A percentile compares a stretch with the other conserved stretches of the same genome.
Conservation (phyloP, 2,329 filamentous ascomycete genomes). For the Metarhizium rileyi region DNA sequence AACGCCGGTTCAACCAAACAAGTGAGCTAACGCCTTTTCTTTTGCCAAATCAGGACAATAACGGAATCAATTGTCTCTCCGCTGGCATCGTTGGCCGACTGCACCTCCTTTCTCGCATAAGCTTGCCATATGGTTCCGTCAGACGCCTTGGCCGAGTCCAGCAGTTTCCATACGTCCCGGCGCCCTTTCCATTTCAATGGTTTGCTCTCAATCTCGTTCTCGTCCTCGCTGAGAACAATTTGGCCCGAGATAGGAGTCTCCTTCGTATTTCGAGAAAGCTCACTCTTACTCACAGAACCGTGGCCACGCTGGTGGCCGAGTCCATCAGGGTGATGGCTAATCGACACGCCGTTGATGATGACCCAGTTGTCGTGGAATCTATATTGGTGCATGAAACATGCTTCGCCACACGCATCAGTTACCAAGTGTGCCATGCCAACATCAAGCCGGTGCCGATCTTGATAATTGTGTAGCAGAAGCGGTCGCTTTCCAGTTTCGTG, state of each 20-base stretch:
- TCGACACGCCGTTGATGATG: slow-evolving; percentile 35
- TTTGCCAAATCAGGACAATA: slow-evolving; percentile 32
- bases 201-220: slow-evolving; percentile 18
- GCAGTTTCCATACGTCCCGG: slow-evolving; percentile 29
- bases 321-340: slow-evolving; percentile 32
- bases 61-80: slow-evolving; percentile 27
- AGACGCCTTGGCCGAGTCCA: slow-evolving; percentile 26
- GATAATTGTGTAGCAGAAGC: slow-evolving; percentile 30
- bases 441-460: slow-evolving; percentile 27
- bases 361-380: slow-evolving; percentile 36
- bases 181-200: slow-evolving; percentile 26
- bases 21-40: slow-evolving; percentile 3
- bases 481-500: slow-evolving; percentile 32
- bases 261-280: slow-evolving; percentile 2
- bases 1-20: slow-evolving; percentile 2
- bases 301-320: slow-evolving; percentile 12
- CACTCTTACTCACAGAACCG: not conserved
- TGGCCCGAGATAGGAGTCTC: slow-evolving; percentile 16
- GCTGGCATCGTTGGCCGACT: slow-evolving; percentile 5
- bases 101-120: slow-evolving; percentile 27
- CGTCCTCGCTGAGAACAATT: slow-evolving; percentile 24
- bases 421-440: slow-evolving; percentile 32
- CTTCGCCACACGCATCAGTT: slow-evolving; percentile 32
- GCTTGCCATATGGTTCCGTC: slow-evolving; percentile 36
- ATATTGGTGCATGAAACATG: slow-evolving; percentile 38